These are phyloP conservation scores for Phyllosticta citriasiana DNA, from an alignment of 2,329 filamentous ascomycete genomes.

Conservation along the genomic window DNA sequence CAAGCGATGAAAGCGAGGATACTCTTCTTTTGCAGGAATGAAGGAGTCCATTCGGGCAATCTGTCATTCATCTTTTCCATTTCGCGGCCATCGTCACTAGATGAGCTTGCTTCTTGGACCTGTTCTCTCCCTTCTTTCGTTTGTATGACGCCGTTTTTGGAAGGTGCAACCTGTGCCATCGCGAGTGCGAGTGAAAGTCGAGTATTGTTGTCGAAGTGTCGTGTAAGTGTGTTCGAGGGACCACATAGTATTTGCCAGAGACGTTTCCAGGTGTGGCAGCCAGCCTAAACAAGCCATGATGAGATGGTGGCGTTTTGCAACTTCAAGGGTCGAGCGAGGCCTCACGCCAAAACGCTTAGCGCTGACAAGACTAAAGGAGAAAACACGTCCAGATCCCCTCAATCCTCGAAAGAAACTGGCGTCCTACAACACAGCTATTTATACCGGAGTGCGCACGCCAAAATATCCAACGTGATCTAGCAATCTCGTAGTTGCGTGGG, in stretches of 20 bases:
- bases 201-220: neutral
- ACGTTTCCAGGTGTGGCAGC: neutral
- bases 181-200: neutral
- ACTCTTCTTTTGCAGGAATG: neutral
- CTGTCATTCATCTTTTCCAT: neutral
- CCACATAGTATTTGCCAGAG: neutral
- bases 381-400: neutral
- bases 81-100: neutral
- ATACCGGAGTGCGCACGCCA: no score
- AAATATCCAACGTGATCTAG: no score
- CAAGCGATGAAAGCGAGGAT: neutral
- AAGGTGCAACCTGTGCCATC: neutral
- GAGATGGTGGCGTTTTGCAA: neutral
- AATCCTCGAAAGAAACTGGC: neutral
- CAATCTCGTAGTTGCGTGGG: no score
- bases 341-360: neutral
- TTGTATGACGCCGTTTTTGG: neutral
- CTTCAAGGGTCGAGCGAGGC: neutral
- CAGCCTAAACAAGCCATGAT: neutral
- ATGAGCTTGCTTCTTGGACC: neutral
- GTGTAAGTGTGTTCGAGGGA: neutral
- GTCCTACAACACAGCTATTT: neutral
- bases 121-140: neutral
- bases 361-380: neutral
- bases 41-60: neutral